phyloP scores from a whole-genome alignment of 352 stramenopile genomes.

The Albugo laibachii region DNA sequence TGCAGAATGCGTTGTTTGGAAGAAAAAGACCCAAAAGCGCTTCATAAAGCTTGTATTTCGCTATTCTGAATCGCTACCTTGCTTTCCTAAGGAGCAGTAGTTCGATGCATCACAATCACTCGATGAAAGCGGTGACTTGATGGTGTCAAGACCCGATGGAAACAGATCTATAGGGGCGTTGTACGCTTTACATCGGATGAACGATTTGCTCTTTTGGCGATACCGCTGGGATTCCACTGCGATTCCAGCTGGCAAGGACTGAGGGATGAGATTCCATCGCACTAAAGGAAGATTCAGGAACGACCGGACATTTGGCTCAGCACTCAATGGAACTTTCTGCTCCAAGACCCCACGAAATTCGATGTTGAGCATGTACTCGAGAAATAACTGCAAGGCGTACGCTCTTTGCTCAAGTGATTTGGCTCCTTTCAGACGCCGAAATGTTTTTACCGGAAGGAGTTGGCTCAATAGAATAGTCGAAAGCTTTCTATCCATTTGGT shows the following conservation, averaged over 20 bases:
- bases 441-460: slow-evolving; percentile 45
- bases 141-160: slow-evolving; percentile 1
- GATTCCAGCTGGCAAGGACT: neutral
- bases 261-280: slow-evolving; percentile 45
- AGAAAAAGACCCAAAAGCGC: no score
- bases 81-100: neutral
- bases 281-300: slow-evolving; percentile 51
- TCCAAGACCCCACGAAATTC: slow-evolving; percentile 44
- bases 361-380: slow-evolving; percentile 31
- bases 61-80: slow-evolving; percentile 5
- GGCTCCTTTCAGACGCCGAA: slow-evolving; percentile 34
- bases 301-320: slow-evolving; percentile 33
- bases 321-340: slow-evolving; percentile 39
- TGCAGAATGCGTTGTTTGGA: no score
- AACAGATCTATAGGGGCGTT: neutral
- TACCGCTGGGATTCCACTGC: no score
- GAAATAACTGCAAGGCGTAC: slow-evolving; percentile 33
- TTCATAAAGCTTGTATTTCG: no score
- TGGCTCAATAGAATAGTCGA: slow-evolving; percentile 20
- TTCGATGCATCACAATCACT: slow-evolving; percentile 12
- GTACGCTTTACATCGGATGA: no score
- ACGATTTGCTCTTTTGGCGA: no score
- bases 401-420: slow-evolving; percentile 40
- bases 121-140: slow-evolving; percentile 11
- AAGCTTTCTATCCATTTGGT: slow-evolving; percentile 32